Evolutionary conservation across 495 filamentous ascomycete species (phyloP).

Genomic region (Bacidia gigantensis): DNA sequence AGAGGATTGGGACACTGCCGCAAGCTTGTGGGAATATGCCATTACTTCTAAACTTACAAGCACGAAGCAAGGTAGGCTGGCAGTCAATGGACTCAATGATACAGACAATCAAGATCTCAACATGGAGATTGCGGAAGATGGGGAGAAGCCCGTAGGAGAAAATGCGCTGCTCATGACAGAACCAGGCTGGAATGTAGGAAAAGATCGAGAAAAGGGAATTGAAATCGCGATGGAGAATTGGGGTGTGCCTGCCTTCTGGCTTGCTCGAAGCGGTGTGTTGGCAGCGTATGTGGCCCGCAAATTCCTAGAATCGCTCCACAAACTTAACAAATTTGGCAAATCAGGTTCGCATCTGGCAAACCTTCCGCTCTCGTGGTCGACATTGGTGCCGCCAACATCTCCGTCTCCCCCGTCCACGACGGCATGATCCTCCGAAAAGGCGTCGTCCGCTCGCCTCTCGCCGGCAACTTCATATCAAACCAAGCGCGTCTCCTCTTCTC

Average conservation of each 20-base stretch:
- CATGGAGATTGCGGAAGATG: slow-evolving; percentile 51
- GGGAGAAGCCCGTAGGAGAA: slow-evolving; percentile 71
- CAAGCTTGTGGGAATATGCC: slow-evolving; percentile 78
- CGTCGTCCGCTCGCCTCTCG: slow-evolving; percentile 67
- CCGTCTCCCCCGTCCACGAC: slow-evolving; percentile 84
- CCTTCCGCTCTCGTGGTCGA: slow-evolving; percentile 84
- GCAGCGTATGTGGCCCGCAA: slow-evolving; percentile 37
- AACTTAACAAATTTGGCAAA: slow-evolving; percentile 2
- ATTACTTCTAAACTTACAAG: slow-evolving; percentile 67
- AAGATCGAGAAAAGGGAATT: slow-evolving; percentile 78
- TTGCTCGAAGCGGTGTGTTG: slow-evolving; percentile 55
- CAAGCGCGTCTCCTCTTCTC: slow-evolving; percentile 75
- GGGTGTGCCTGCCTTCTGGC: slow-evolving; percentile 85
- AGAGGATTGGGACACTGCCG: slow-evolving; percentile 90
- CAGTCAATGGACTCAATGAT: slow-evolving; percentile 66
- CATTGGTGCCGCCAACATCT: slow-evolving; percentile 80
- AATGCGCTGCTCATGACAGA: slow-evolving; percentile 90
- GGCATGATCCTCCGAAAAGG: slow-evolving; percentile 87
- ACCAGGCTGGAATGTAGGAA: slow-evolving; percentile 77
- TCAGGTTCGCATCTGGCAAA: slow-evolving; percentile 81
- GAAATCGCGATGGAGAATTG: slow-evolving; percentile 94
- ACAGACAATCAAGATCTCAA: slow-evolving; percentile 42
- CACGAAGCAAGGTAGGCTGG: slow-evolving; percentile 45
- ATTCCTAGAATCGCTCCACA: background rate
- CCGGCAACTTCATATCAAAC: slow-evolving; percentile 75